These are phyloP conservation scores for Elsinoe fawcettii DNA, from an alignment of 2,329 filamentous ascomycete genomes.

Conservation along the genomic window DNA sequence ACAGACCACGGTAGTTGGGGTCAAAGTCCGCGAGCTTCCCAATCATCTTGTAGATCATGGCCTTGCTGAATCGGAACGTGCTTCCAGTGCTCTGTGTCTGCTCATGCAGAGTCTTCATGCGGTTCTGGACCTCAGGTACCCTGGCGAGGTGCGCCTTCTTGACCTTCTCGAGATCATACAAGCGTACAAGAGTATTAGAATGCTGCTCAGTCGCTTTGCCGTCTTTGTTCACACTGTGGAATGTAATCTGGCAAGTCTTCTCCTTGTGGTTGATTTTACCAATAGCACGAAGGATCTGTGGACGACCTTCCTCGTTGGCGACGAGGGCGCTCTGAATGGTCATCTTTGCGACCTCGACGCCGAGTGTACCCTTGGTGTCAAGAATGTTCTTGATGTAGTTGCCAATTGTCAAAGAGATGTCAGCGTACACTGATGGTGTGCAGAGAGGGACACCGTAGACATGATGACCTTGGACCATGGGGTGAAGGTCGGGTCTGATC, in stretches of 20 bases:
- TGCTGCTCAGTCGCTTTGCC: conserved; percentile 24
- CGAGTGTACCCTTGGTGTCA: not conserved
- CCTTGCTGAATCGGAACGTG: conserved; percentile 25
- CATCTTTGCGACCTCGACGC: conserved; percentile 36
- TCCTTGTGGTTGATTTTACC: conserved; percentile 14
- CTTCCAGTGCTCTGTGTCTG: conserved; percentile 19
- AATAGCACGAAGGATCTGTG: conserved; percentile 15
- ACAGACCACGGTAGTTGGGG: conserved; percentile 30
- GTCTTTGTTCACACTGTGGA: conserved; percentile 23
- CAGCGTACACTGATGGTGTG: conserved; percentile 33
- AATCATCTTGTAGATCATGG: conserved; percentile 34
- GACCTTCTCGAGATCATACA: conserved; percentile 22
- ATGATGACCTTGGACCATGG: conserved; percentile 39
- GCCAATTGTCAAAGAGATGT: conserved; percentile 30
- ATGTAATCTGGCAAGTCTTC: conserved; percentile 14
- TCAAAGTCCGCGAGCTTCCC: conserved; percentile 28
- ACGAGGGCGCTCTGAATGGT: conserved; percentile 28
- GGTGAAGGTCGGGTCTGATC: conserved; percentile 32
- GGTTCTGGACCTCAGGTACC: conserved; percentile 26
- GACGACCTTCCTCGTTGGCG: conserved; percentile 17
- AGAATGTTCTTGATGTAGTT: conserved; percentile 22
- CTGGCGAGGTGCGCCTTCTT: conserved; percentile 24
- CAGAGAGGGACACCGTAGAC: conserved; percentile 33
- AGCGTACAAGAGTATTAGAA: conserved; percentile 16
- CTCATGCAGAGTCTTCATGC: conserved; percentile 28